Conservation (phyloP, 208 protist species). For the Endotrypanum monterogeii region DNA sequence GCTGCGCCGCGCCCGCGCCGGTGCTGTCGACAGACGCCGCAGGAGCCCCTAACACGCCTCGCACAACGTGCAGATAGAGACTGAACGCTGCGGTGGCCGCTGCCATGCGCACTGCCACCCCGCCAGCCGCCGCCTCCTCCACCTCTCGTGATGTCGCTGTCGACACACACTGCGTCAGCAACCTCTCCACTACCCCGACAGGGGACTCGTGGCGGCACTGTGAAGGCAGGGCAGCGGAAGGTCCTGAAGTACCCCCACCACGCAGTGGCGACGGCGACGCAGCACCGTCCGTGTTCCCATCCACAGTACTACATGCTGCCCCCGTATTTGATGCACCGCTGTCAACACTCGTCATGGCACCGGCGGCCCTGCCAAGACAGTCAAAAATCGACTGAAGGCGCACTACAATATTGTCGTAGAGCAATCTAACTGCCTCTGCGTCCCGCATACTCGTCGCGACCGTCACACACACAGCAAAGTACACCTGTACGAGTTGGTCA, state of each 20-base stretch:
- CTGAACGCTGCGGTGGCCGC: conserved; percentile 24
- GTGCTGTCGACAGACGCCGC: not conserved
- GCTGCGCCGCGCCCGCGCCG: not conserved
- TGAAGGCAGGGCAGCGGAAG: conserved; percentile 1
- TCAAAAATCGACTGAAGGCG: conserved; percentile 56
- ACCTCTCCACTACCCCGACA: conserved; percentile 7
- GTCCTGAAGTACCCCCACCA: not conserved
- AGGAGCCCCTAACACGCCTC: conserved; percentile 9
- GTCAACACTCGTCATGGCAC: not conserved
- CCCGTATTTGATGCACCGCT: not conserved
- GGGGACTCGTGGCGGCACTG: not conserved
- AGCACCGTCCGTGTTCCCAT: conserved; percentile 6
- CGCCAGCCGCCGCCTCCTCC: conserved; percentile 26
- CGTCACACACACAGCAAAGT: conserved; percentile 50
- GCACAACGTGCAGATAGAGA: conserved; percentile 33
- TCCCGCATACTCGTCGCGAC: conserved; percentile 44
- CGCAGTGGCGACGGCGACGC: not conserved
- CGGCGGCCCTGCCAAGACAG: conserved; percentile 39
- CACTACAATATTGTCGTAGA: conserved; percentile 48
- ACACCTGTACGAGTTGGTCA: conserved; percentile 38
- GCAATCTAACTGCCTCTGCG: conserved; percentile 24
- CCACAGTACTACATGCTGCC: not conserved
- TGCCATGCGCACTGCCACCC: conserved; percentile 16
- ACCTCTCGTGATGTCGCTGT: conserved; percentile 19
- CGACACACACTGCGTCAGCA: conserved; percentile 36